Base-by-base conservation (phyloP, 345 rosid species). In the Chamaenerion angustifolium region DNA sequence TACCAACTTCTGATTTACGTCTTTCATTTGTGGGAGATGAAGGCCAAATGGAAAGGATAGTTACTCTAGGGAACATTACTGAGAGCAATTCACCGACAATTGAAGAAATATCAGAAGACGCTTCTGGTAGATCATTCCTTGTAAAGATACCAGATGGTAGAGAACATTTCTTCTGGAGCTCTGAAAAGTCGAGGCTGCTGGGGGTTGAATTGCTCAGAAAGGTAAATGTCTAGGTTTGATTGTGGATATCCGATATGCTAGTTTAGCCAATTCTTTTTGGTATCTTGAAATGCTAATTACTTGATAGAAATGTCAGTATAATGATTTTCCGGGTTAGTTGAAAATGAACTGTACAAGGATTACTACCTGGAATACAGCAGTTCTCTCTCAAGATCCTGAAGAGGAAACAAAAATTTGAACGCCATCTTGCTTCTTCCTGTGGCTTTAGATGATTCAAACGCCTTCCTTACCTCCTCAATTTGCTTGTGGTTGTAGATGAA, bases 1-100 rank as follows among this genome's bases (percentile, higher is more conserved):
- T 93, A 74, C 96, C 99, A 55, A 70, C 94, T 43, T 85, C 99
- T 51, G 81, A 74, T 72, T 63, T 93, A 73, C 81, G 94, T 17
- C 79, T 88, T 49, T 72, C 86, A 4, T 88, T 85, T 65, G 55
- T 76, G 37, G 90, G 95, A 57, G 99, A 93, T 64, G 76, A 85
- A 72, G 96, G 94, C 44, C 78, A 55, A 23, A 54, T 79, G 0
- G 94, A 85, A 56, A 79, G 81, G 53, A 65, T 93, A 31, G 74
- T 77, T 55, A 79, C 94, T 40, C 61, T 82, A 42, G 70, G 77
- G 59, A 63, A 70, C 61, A 72, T 59, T 59, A 48, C 70, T 43
- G 74, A 72, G 55, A 58, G 75, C 65, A 57, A 80, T 49, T 70
- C 69, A 21, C 61, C 84, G 42, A 70, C 48, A 16, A 64, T 85